These are phyloP conservation scores for Escovopsis sp. DNA, from an alignment of 2,329 filamentous ascomycete species.

Conservation along the genomic window DNA sequence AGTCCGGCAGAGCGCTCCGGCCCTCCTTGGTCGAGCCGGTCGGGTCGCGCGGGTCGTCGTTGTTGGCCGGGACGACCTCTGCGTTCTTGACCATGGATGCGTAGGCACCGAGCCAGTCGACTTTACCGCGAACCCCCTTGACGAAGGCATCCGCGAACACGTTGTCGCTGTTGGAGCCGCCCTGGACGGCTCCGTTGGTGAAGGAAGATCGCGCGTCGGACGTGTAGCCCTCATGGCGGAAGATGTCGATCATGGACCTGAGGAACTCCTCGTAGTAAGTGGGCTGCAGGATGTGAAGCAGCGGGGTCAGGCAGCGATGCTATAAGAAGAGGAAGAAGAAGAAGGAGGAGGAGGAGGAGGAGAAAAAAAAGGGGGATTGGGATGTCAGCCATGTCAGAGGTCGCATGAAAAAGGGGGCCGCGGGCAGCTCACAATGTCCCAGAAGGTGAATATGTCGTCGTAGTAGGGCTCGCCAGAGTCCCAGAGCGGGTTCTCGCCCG, in stretches of 20 bases:
- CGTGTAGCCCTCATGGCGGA: constrained; percentile 47
- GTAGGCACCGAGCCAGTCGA: constrained; percentile 51
- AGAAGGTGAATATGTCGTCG: constrained; percentile 57
- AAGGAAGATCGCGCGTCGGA: constrained; percentile 54
- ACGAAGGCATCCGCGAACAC: constrained; percentile 59
- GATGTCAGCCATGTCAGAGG: too few species aligned
- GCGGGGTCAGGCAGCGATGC: constrained; percentile 49
- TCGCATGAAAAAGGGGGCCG: too few species aligned
- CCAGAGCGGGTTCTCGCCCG: constrained; percentile 57
- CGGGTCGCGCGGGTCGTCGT: constrained; percentile 39
- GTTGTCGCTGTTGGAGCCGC: constrained; percentile 57
- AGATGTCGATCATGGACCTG: constrained; percentile 54
- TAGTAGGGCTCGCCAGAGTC: constrained; percentile 51
- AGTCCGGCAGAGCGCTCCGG: constrained; percentile 54
- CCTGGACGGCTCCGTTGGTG: constrained; percentile 54
- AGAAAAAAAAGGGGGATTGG: too few species aligned
- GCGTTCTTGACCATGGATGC: constrained; percentile 53
- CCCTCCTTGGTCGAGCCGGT: constrained; percentile 53
- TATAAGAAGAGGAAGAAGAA: constrained; percentile 8
- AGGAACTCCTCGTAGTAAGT: constrained; percentile 49
- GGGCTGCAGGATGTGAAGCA: constrained; percentile 53
- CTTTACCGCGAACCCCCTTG: constrained; percentile 46
- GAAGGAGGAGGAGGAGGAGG: too few species aligned
- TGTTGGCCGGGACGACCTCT: constrained; percentile 45
- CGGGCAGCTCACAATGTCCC: constrained; percentile 30